Evolutionary conservation across 345 rosid species (phyloP).

Genomic region (Bretschneidera sinensis): DNA sequence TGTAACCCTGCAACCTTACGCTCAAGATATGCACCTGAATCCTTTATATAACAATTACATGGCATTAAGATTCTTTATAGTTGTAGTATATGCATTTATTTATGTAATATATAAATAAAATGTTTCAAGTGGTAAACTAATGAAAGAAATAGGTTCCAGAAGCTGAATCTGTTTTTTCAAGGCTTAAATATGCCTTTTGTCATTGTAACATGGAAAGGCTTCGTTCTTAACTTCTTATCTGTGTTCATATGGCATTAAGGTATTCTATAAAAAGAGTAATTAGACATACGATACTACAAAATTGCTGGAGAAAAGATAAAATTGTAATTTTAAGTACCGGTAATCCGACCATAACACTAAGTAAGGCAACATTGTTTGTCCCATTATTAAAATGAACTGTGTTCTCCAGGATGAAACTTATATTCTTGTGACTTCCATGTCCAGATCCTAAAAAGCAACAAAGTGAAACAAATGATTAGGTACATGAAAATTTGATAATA

Average conservation of each 20-base stretch:
- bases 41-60: slow-evolving; percentile 26
- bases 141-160: background rate
- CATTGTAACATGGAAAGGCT: background rate
- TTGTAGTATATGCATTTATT: background rate
- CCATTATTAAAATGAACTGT: slow-evolving; percentile 40
- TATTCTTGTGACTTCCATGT: slow-evolving; percentile 40
- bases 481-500: background rate
- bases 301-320: background rate
- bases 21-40: slow-evolving; percentile 72
- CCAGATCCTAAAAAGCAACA: slow-evolving; percentile 40
- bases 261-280: background rate
- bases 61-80: too few relatives aligned
- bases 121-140: too few relatives aligned
- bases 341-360: slow-evolving; percentile 76
- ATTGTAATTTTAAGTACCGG: slow-evolving; percentile 43
- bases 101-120: too few relatives aligned
- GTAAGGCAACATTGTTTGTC: slow-evolving; percentile 58
- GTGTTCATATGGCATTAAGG: background rate
- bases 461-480: background rate
- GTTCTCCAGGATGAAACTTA: slow-evolving; percentile 30
- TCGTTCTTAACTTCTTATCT: too few relatives aligned
- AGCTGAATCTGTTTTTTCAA: background rate
- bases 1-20: slow-evolving; percentile 45
- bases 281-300: background rate
- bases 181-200: background rate